These are phyloP conservation scores for Solanum hybrid DNA, from an alignment of 305 asterid genomes.

Conservation along the genomic window DNA sequence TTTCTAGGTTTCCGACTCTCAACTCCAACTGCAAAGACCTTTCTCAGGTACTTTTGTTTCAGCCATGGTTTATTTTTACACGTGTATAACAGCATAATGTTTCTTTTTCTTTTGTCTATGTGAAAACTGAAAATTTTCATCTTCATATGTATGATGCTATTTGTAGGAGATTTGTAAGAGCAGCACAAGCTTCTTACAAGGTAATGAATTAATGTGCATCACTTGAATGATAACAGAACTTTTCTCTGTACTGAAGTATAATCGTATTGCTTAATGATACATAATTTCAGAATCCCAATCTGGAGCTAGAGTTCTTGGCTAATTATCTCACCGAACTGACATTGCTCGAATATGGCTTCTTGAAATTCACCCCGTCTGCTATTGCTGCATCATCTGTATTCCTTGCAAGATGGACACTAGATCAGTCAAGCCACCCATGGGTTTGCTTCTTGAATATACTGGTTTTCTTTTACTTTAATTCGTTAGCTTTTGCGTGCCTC, in stretches of 20 bases:
- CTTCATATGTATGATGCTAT: not conserved
- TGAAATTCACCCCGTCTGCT: conserved; percentile 67
- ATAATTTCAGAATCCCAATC: conserved; percentile 54
- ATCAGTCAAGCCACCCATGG: conserved; percentile 88
- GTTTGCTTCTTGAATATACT: conserved; percentile 30
- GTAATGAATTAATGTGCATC: conserved; percentile 16
- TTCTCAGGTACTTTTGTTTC: conserved; percentile 43
- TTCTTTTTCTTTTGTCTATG: not conserved
- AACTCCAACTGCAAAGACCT: conserved; percentile 57
- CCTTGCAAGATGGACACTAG: conserved; percentile 89
- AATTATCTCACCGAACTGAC: conserved; percentile 83
- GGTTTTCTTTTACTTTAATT: not conserved
- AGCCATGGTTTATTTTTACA: not conserved
- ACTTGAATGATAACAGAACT: not conserved
- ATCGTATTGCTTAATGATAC: not conserved
- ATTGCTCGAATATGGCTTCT: conserved; percentile 55
- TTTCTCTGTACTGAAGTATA: not conserved
- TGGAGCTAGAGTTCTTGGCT: conserved; percentile 74
- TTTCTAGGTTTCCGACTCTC: conserved; percentile 57
- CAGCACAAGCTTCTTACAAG: conserved; percentile 50
- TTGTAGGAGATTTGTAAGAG: conserved; percentile 57
- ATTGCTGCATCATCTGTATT: conserved; percentile 89
- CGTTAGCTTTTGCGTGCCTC: not conserved
- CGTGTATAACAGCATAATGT: not conserved
- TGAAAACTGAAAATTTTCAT: not conserved